phyloP scores from a whole-genome alignment of 495 filamentous ascomycete species.

The Aspergillus heteromorphus region DNA sequence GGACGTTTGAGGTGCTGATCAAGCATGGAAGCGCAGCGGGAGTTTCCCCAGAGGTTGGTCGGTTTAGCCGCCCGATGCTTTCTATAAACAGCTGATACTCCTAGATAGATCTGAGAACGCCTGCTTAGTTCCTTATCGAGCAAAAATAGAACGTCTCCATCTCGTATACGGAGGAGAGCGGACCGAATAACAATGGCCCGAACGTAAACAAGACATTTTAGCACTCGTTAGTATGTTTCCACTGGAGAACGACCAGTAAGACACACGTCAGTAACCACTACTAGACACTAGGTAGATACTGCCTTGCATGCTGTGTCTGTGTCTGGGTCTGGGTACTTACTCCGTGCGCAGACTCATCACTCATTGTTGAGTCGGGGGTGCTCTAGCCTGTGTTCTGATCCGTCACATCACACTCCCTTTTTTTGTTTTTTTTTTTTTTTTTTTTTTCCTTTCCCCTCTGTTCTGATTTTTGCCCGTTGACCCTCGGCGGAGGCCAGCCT shows the following conservation, averaged over 20 bases:
- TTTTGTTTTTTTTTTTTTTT: background rate
- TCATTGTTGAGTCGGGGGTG: background rate
- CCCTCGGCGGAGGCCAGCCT: background rate
- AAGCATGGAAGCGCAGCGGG: background rate
- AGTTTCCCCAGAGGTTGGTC: conserved; percentile 1
- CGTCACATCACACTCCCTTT: background rate
- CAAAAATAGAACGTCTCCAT: background rate
- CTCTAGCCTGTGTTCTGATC: background rate
- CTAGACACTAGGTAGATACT: too few species aligned
- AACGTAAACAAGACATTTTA: background rate
- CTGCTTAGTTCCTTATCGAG: background rate
- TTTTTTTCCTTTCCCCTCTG: background rate
- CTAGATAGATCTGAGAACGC: background rate
- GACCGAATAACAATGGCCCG: background rate
- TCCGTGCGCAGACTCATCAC: background rate
- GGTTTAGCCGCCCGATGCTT: background rate
- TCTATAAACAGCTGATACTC: background rate
- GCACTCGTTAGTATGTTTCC: background rate
- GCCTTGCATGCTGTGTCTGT: too few species aligned
- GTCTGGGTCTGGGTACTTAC: too few species aligned
- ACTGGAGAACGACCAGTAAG: background rate
- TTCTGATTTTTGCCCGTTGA: too few species aligned
- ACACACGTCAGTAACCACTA: background rate
- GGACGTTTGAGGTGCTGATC: background rate
- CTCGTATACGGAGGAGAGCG: background rate